phyloP scores from a whole-genome alignment of 2,329 filamentous ascomycete genomes.

The Epichloe aotearoae region DNA sequence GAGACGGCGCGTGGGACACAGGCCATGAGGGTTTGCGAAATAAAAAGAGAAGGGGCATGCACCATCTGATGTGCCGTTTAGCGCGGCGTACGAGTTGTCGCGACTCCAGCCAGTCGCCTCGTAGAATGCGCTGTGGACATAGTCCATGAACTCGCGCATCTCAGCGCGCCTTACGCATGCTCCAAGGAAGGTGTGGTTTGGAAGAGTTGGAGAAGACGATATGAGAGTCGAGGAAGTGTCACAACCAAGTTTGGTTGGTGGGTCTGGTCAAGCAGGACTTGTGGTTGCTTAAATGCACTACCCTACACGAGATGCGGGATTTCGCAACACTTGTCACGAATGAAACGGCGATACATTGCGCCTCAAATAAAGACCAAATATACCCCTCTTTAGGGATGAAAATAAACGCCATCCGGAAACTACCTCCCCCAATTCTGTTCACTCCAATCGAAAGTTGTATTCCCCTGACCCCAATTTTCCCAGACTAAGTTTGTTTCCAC shows the following conservation, averaged over 20 bases:
- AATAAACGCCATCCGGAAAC: conserved; percentile 1
- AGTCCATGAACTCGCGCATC: conserved; percentile 97
- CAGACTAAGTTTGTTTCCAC: neutral
- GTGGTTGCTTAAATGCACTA: no score
- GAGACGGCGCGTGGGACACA: neutral
- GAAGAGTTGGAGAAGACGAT: neutral
- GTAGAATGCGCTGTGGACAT: conserved; percentile 84
- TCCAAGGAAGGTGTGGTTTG: conserved; percentile 3
- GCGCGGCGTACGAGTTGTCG: conserved; percentile 80
- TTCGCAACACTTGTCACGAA: no score
- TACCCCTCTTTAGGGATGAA: neutral
- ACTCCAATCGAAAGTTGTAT: neutral
- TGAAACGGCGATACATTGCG: neutral
- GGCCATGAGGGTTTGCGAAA: neutral
- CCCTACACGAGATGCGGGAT: no score
- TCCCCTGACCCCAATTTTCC: neutral
- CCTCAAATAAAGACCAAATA: neutral
- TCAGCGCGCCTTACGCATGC: conserved; percentile 20
- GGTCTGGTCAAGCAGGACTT: no score
- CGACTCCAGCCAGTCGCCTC: conserved; percentile 76
- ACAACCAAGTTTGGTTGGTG: neutral
- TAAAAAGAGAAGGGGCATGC: neutral
- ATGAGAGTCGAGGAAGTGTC: no score
- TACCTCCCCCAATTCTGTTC: neutral
- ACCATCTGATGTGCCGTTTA: conserved; percentile 77